Conservation (phyloP, 1,139 yeast species). For the Yamadazyma mexicana region DNA sequence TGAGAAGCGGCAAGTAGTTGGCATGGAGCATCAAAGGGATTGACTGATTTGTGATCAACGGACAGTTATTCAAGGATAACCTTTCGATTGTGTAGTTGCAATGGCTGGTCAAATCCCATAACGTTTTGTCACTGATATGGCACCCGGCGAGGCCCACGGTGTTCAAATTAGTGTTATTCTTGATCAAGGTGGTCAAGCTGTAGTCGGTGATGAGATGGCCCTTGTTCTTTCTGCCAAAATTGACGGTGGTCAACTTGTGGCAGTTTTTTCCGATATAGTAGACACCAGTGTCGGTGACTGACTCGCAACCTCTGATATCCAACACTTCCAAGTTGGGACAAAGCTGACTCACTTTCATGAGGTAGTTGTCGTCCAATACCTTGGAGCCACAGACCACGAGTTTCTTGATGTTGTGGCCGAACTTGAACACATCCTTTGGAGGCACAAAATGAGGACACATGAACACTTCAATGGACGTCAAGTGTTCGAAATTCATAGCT, state of each 20-base stretch:
- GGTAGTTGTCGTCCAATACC: slow-evolving; percentile 58
- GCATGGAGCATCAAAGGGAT: slow-evolving; percentile 60
- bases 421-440: slow-evolving; percentile 42
- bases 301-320: slow-evolving; percentile 85
- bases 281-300: slow-evolving; percentile 73
- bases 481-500: slow-evolving; percentile 41
- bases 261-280: slow-evolving; percentile 65
- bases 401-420: slow-evolving; percentile 44
- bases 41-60: slow-evolving; percentile 61
- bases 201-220: slow-evolving; percentile 73
- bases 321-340: slow-evolving; percentile 64
- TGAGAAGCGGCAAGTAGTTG: slow-evolving; percentile 56
- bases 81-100: slow-evolving; percentile 61
- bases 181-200: slow-evolving; percentile 58
- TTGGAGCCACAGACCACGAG: slow-evolving; percentile 77
- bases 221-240: slow-evolving; percentile 75
- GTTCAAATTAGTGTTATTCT: slow-evolving; percentile 51
- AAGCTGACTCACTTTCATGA: slow-evolving; percentile 49
- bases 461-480: slow-evolving; percentile 75
- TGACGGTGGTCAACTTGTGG: slow-evolving; percentile 53
- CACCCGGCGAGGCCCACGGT: slow-evolving; percentile 94
- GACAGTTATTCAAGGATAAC: slow-evolving; percentile 77
- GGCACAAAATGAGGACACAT: slow-evolving; percentile 79
- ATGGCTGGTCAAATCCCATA: slow-evolving; percentile 76
- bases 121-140: slow-evolving; percentile 66